Percentiles rank a stretch among this genome's conserved stretches.
Conservation (phyloP, 768 basidiomycete species). For the Mycena galericulata region DNA sequence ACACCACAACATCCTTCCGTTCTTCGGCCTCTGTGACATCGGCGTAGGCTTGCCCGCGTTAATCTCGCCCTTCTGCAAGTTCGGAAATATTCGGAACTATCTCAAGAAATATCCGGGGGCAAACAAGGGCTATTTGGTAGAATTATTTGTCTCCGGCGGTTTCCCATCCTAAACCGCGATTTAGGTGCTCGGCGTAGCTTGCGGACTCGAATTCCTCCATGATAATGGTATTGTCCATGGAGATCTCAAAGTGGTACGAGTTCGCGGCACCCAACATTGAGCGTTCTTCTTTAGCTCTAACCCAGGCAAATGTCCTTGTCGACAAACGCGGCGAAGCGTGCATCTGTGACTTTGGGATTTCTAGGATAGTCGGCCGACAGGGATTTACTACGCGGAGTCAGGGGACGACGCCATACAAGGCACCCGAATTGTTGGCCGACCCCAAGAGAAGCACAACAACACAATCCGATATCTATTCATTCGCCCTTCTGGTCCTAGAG, state of each 20-base stretch:
- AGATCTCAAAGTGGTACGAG: slow-evolving; percentile 11
- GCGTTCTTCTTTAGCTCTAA: not conserved
- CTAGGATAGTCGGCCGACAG: not conserved
- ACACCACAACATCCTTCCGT: slow-evolving; percentile 18
- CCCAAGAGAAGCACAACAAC: slow-evolving; percentile 6
- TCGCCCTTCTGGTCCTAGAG: slow-evolving; percentile 8
- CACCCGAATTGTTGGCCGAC: slow-evolving; percentile 9
- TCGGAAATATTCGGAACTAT: slow-evolving; percentile 19
- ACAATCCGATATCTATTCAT: slow-evolving; percentile 12
- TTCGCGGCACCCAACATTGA: not conserved
- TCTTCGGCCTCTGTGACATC: slow-evolving; percentile 16
- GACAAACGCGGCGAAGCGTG: slow-evolving; percentile 7
- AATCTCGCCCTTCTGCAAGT: slow-evolving; percentile 17
- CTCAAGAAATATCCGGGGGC: slow-evolving; percentile 13
- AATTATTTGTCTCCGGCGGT: slow-evolving; percentile 1
- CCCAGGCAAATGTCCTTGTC: slow-evolving; percentile 8
- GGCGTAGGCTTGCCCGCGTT: slow-evolving; percentile 15
- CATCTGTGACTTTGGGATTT: slow-evolving; percentile 12
- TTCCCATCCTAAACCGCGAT: slow-evolving; percentile 12
- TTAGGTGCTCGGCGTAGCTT: slow-evolving; percentile 12
- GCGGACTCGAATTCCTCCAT: slow-evolving; percentile 13
- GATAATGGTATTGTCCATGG: slow-evolving; percentile 4
- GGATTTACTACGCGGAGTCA: slow-evolving; percentile 9
- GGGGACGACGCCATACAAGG: slow-evolving; percentile 7
- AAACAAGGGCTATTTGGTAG: slow-evolving; percentile 17